Conservation (phyloP, 371 early-diverging fungal species). For the Mortierella sp. region DNA sequence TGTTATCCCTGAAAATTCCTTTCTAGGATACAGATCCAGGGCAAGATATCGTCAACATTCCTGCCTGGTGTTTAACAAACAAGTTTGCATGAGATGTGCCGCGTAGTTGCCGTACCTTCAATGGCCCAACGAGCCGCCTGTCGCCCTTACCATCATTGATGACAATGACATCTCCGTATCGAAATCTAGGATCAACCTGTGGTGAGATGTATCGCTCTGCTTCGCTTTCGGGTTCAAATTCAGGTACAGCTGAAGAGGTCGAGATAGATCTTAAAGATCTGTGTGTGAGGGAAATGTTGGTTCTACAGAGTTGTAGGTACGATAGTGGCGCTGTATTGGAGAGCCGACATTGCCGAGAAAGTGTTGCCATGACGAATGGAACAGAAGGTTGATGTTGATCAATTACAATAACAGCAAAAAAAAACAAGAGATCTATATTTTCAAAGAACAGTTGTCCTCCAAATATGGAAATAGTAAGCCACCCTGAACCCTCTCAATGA, state of each 20-base stretch:
- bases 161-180: conserved; percentile 51
- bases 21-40: conserved; percentile 7
- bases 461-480: conserved; percentile 3
- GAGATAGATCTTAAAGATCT: background rate
- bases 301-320: background rate
- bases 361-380: background rate
- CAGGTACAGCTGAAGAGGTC: background rate
- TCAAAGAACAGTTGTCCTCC: background rate
- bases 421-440: background rate
- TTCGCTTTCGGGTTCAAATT: background rate
- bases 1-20: conserved; percentile 30
- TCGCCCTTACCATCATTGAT: conserved; percentile 43
- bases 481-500: background rate
- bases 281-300: background rate
- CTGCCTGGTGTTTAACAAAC: background rate
- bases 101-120: conserved; percentile 14
- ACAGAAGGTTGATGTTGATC: background rate
- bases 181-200: conserved; percentile 37
- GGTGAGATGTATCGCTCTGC: conserved; percentile 16
- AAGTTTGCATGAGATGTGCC: background rate
- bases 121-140: conserved; percentile 38
- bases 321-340: background rate
- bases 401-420: background rate
- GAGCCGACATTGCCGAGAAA: background rate
- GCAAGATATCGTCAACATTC: background rate